These are phyloP conservation scores for Pleurotus ostreatus DNA, from an alignment of 768 basidiomycete species.

Conservation along the genomic window DNA sequence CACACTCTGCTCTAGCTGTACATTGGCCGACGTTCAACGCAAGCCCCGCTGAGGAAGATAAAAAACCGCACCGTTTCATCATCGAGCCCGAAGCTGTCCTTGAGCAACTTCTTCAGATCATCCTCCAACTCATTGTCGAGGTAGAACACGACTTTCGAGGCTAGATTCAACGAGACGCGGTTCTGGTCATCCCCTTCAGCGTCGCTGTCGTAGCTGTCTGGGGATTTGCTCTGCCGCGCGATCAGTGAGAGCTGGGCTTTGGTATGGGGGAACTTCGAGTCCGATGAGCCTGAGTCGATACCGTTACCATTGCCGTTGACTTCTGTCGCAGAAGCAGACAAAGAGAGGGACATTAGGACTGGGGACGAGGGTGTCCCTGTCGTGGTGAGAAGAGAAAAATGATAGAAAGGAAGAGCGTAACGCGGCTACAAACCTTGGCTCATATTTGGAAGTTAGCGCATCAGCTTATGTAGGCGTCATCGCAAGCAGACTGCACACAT, in stretches of 20 bases:
- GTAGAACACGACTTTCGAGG: slow-evolving; percentile 67
- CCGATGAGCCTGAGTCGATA: slow-evolving; percentile 1
- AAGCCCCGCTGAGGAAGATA: slow-evolving; percentile 8
- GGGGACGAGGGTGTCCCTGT: background rate
- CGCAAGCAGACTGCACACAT: background rate
- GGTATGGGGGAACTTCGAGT: slow-evolving; percentile 70
- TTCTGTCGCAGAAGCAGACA: slow-evolving; percentile 3
- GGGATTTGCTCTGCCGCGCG: slow-evolving; percentile 60
- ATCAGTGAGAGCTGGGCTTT: slow-evolving; percentile 76
- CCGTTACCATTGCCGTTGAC: background rate
- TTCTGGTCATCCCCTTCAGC: slow-evolving; percentile 47
- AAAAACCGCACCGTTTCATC: slow-evolving; percentile 56
- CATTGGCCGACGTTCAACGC: slow-evolving; percentile 12
- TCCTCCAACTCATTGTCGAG: slow-evolving; percentile 86
- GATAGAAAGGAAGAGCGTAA: slow-evolving; percentile 3
- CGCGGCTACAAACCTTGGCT: slow-evolving; percentile 8
- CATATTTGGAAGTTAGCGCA: slow-evolving; percentile 8
- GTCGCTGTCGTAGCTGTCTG: slow-evolving; percentile 54
- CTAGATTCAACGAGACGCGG: slow-evolving; percentile 54
- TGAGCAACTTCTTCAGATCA: slow-evolving; percentile 72
- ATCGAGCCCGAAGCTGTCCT: slow-evolving; percentile 64
- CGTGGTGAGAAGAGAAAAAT: slow-evolving; percentile 7
- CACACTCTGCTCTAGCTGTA: slow-evolving; percentile 80
- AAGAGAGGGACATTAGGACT: background rate
- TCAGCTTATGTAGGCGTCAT: background rate